Percentiles rank a stretch among this genome's conserved stretches.
Conservation (phyloP, 768 basidiomycete species). For the Podaxis sp. region DNA sequence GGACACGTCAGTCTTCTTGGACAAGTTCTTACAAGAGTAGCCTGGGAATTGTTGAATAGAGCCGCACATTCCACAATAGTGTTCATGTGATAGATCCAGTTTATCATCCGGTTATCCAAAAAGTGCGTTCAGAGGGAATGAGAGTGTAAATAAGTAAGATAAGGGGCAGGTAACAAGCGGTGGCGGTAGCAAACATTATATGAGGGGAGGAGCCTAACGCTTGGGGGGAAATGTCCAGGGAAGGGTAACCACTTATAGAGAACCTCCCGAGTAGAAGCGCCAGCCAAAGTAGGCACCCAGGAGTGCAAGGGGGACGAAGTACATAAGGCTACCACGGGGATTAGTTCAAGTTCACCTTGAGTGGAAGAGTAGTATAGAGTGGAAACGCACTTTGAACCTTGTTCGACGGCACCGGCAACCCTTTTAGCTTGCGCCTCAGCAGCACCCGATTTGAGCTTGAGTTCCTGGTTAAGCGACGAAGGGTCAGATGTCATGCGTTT, state of each 20-base stretch:
- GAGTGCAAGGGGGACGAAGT: conserved; percentile 76
- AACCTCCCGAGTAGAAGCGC: conserved; percentile 62
- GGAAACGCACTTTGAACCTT: conserved; percentile 59
- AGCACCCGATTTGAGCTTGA: conserved; percentile 50
- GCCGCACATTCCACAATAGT: background rate
- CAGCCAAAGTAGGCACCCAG: conserved; percentile 87
- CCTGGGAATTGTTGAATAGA: background rate
- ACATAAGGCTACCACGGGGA: conserved; percentile 54
- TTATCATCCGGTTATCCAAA: conserved; percentile 8
- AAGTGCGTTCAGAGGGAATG: background rate
- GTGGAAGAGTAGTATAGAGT: background rate
- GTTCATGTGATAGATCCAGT: conserved; percentile 3
- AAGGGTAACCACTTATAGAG: conserved; percentile 28
- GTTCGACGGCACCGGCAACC: conserved; percentile 51
- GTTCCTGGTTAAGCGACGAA: conserved; percentile 29
- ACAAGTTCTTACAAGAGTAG: background rate
- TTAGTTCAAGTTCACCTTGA: conserved; percentile 12
- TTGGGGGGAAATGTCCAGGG: conserved; percentile 7
- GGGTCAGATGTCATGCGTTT: background rate
- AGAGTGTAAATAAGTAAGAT: conserved; percentile 8
- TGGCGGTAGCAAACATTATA: conserved; percentile 10
- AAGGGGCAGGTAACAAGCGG: conserved; percentile 7
- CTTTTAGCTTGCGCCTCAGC: conserved; percentile 40
- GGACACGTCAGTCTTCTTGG: background rate
- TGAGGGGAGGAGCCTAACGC: background rate